Base-by-base conservation (phyloP, 768 basidiomycete genomes). In the Boletus sp. region DNA sequence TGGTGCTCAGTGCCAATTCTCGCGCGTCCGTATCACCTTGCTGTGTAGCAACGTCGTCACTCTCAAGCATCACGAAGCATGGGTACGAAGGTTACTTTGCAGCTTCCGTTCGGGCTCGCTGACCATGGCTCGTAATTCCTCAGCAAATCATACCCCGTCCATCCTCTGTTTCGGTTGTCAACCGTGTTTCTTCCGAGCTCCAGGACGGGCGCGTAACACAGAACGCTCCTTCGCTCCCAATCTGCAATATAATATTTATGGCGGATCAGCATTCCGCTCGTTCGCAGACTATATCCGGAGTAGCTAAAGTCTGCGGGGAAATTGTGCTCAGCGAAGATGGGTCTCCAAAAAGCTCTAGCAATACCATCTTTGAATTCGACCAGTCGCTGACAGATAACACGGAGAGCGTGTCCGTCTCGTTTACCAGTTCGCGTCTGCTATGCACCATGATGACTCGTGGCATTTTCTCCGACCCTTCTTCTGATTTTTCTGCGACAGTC, bases 321-420 rank as follows among this genome's bases (percentile, higher is more conserved):
- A 36, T 62, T 17, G 36, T 48, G 5, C 50, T 62, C 14, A 17
- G 8, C 5, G 35, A 47, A 24, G 17, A 15, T 4, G 30, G 33
- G 29, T 54, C 32, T 33, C 30, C 42, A 2, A 12, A 8, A 5
- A 29, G 32, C 35, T 12, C 47, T 11, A 4, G 15, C 12, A 11
- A 15, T 11, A 63, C 40, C 30, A 10, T 56, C 18, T 59, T 63
- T 18, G 54, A 63, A 28, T 46, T 63, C 9, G 39, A 63, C 12
- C 50, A 50, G n/a, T 14, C 37, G 1, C 14, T 52, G 45, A 44
- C 51, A 12, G 55, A 41, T n/a, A 47, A 44, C 36, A 62, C 46
- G 17, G 52, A 62, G 46, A 62, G 50, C 33, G 60, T 62, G 8
- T 62, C 60, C 12, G n/a, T 62, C 33, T 54, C 59, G n/a, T 58